Evolutionary conservation across 2,329 filamentous ascomycete genomes (phyloP).

Genomic region (Lachnellula occidentalis): DNA sequence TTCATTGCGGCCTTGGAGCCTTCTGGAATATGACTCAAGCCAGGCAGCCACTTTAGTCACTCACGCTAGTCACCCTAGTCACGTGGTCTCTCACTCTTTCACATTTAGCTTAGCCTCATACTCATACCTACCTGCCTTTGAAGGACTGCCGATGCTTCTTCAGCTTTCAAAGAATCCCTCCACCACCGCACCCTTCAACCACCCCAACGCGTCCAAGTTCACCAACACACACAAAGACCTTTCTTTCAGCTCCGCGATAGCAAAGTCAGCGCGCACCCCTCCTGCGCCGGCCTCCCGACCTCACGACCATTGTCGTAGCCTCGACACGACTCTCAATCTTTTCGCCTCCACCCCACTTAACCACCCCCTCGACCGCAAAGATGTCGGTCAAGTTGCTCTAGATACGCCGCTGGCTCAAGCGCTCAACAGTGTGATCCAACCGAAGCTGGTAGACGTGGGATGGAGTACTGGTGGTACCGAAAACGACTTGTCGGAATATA

Average conservation of each 20-base stretch:
- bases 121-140: too few species aligned
- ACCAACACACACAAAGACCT: neutral
- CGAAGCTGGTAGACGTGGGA: conserved; percentile 86
- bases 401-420: conserved; percentile 81
- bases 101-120: neutral
- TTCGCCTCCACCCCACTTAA: conserved; percentile 10
- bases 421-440: conserved; percentile 75
- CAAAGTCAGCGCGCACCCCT: neutral
- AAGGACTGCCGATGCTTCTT: neutral
- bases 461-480: conserved; percentile 77
- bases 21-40: neutral
- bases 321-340: conserved; percentile 6
- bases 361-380: conserved; percentile 26
- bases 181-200: neutral
- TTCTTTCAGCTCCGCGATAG: neutral
- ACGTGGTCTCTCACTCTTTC: neutral
- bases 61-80: neutral
- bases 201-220: conserved; percentile 1
- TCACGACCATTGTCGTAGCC: neutral
- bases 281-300: neutral
- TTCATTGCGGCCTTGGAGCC: neutral
- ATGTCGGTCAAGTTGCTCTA: conserved; percentile 75
- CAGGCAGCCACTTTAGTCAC: neutral
- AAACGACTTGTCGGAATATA: conserved; percentile 78
- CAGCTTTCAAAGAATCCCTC: neutral